Conservation (phyloP, 768 basidiomycete genomes). For the Mycena latifolia region DNA sequence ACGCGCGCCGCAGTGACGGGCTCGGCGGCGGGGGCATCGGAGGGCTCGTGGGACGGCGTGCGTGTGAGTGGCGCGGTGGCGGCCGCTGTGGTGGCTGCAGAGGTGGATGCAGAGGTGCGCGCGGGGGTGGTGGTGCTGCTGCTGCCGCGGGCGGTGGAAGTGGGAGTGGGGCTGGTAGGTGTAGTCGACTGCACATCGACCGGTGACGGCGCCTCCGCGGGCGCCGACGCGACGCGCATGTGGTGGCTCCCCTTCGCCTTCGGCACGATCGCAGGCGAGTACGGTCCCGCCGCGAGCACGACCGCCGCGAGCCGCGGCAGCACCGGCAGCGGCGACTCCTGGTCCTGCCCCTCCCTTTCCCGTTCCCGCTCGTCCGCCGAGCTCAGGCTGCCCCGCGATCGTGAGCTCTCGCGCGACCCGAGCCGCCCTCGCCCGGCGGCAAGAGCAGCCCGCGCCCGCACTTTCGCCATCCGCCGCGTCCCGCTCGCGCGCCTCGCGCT, state of each 20-base stretch:
- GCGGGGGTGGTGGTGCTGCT: too few species aligned
- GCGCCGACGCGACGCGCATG: conserved; percentile 17
- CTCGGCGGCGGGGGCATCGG: background rate
- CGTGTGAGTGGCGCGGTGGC: background rate
- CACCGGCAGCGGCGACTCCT: conserved; percentile 25
- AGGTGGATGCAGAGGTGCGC: background rate
- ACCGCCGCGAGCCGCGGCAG: conserved; percentile 29
- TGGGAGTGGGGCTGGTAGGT: background rate
- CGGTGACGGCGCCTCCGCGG: background rate
- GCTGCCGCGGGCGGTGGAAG: background rate
- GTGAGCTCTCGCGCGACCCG: background rate
- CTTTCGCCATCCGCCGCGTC: conserved; percentile 14
- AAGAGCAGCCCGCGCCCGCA: conserved; percentile 28
- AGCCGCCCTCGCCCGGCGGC: conserved; percentile 22
- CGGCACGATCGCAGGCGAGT: conserved; percentile 28
- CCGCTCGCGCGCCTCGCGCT: conserved; percentile 24
- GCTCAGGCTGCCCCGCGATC: too few species aligned
- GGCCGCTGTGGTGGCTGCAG: background rate
- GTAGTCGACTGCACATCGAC: background rate
- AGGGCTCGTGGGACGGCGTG: background rate
- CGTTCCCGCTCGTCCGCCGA: background rate
- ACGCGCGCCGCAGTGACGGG: conserved; percentile 16
- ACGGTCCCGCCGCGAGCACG: conserved; percentile 31
- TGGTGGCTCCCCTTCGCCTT: background rate
- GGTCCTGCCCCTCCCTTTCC: background rate